These are phyloP conservation scores for Myxozyma kluyveri DNA, from an alignment of 805 yeast genomes.

Conservation along the genomic window DNA sequence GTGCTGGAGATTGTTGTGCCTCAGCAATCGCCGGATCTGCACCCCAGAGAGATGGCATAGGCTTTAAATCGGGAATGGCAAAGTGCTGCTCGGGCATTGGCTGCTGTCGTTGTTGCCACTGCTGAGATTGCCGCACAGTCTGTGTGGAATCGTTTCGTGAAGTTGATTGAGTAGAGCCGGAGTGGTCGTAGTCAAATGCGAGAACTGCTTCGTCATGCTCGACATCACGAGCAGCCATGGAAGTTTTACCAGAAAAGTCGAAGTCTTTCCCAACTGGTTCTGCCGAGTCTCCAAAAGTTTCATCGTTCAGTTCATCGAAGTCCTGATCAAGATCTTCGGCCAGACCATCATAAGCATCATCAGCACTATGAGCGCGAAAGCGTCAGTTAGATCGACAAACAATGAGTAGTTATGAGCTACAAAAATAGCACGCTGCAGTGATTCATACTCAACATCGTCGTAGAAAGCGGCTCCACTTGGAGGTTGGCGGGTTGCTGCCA, in stretches of 20 bases:
- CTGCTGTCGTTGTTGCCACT: conserved; percentile 45
- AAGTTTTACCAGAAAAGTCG: conserved; percentile 52
- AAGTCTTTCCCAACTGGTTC: conserved; percentile 59
- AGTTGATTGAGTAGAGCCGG: not conserved
- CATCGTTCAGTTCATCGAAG: conserved; percentile 77
- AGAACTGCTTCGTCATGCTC: conserved; percentile 33
- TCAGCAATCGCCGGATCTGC: conserved; percentile 30
- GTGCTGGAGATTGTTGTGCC: conserved; percentile 11
- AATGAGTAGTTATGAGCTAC: too few species aligned
- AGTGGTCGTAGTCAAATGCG: conserved; percentile 26
- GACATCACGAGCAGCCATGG: conserved; percentile 34
- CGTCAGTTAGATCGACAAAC: too few species aligned
- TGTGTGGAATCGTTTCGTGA: too few species aligned
- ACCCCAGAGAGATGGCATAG: conserved; percentile 72
- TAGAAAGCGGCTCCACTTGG: too few species aligned
- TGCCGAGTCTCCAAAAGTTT: conserved; percentile 62
- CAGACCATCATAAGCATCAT: conserved; percentile 77
- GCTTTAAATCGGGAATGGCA: conserved; percentile 46
- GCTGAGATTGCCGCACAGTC: conserved; percentile 20
- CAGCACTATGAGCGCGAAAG: conserved; percentile 35
- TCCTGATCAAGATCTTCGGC: conserved; percentile 63
- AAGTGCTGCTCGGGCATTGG: conserved; percentile 20
- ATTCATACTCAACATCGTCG: too few species aligned
- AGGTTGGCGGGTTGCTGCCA: too few species aligned
- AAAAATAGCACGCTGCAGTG: too few species aligned